phyloP scores from a whole-genome alignment of 371 early-diverging fungal species.

The Entomophthora muscae region DNA sequence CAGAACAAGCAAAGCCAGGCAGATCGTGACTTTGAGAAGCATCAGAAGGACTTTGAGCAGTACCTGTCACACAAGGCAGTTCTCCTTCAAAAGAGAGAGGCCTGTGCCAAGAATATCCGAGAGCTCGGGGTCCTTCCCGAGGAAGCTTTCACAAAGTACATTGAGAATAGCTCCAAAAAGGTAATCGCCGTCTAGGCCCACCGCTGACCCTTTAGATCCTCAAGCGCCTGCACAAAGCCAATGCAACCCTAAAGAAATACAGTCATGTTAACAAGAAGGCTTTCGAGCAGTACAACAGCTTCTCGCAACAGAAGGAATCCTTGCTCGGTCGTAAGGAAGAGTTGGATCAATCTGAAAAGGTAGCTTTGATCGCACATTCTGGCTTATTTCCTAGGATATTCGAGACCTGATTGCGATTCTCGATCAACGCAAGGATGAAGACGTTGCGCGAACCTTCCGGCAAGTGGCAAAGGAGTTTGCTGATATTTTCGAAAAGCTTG shows the following conservation, averaged over 20 bases:
- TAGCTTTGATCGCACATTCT: slow-evolving; percentile 9
- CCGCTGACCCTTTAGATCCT: no score
- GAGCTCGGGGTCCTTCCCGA: slow-evolving; percentile 94
- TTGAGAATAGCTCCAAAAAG: slow-evolving; percentile 23
- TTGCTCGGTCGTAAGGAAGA: slow-evolving; percentile 67
- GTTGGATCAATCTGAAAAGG: slow-evolving; percentile 60
- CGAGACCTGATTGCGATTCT: slow-evolving; percentile 67
- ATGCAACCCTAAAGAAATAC: slow-evolving; percentile 69
- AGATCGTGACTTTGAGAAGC: slow-evolving; percentile 16
- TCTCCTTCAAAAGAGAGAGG: slow-evolving; percentile 68
- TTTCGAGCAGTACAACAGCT: slow-evolving; percentile 86
- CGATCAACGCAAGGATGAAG: slow-evolving; percentile 92
- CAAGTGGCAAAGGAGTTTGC: slow-evolving; percentile 77
- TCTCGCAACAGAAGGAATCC: slow-evolving; percentile 74
- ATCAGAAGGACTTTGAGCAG: slow-evolving; percentile 51
- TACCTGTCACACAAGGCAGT: slow-evolving; percentile 58
- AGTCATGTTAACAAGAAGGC: slow-evolving; percentile 96
- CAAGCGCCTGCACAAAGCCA: slow-evolving; percentile 55
- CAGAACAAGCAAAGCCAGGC: slow-evolving; percentile 28
- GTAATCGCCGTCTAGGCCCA: no score
- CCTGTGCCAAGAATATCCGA: slow-evolving; percentile 68
- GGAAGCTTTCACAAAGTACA: slow-evolving; percentile 69
- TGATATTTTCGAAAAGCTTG: slow-evolving; percentile 77
- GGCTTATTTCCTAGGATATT: slow-evolving; percentile 34
- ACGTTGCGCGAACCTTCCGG: slow-evolving; percentile 87